Percentiles rank a stretch among this genome's conserved stretches.
phyloP scores from a whole-genome alignment of 768 basidiomycete species.

The Tricholoma terreum region DNA sequence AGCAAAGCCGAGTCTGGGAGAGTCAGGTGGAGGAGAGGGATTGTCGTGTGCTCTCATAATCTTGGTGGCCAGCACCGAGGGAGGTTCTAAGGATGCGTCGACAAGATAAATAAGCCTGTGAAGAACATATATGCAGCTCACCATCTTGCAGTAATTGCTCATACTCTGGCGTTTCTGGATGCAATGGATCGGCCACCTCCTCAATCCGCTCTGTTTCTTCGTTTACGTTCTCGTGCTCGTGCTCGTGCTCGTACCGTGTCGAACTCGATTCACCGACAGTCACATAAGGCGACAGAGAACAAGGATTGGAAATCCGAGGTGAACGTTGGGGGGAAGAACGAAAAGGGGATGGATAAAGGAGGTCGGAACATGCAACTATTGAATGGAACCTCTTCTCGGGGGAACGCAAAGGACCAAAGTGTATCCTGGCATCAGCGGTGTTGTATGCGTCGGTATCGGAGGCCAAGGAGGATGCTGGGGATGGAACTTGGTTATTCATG shows the following conservation, averaged over 20 bases:
- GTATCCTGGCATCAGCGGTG: slow-evolving; percentile 40
- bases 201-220: not conserved
- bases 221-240: not conserved
- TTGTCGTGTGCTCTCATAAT: slow-evolving; percentile 72
- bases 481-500: not conserved
- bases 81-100: slow-evolving; percentile 48
- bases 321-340: slow-evolving; percentile 44
- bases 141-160: slow-evolving; percentile 42
- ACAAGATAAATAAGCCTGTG: slow-evolving; percentile 1
- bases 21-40: slow-evolving; percentile 57
- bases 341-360: slow-evolving; percentile 16
- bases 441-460: slow-evolving; percentile 43
- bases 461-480: slow-evolving; percentile 26
- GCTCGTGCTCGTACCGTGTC: not conserved
- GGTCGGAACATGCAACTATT: slow-evolving; percentile 26
- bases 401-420: slow-evolving; percentile 51
- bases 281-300: slow-evolving; percentile 21
- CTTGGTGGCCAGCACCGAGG: slow-evolving; percentile 61
- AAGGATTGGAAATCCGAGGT: slow-evolving; percentile 44
- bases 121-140: slow-evolving; percentile 26
- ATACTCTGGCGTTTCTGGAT: slow-evolving; percentile 49
- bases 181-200: slow-evolving; percentile 22
- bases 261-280: not conserved
- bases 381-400: slow-evolving; percentile 48
- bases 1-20: slow-evolving; percentile 2